A percentile compares a stretch with the other conserved stretches of the same genome.
Evolutionary conservation across 441 rosid genomes (phyloP).

Genomic region (Rhodomyrtus psidioides): DNA sequence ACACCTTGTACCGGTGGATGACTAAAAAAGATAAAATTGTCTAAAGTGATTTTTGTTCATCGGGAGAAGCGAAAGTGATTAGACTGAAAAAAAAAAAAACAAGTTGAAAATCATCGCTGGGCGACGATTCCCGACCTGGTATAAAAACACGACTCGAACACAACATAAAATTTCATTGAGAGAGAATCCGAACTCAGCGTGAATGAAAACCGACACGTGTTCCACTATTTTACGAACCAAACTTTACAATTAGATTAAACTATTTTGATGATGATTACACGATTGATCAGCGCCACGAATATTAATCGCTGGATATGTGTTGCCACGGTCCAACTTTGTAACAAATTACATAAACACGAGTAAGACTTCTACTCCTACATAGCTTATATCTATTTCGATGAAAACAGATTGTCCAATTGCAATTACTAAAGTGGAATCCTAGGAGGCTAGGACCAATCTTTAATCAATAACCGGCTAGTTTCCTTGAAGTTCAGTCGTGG

Average conservation of each 20-base stretch:
- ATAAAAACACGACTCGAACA: background rate
- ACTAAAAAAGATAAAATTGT: background rate
- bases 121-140: background rate
- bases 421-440: background rate
- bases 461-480: background rate
- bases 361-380: background rate
- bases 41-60: background rate
- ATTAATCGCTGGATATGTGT: background rate
- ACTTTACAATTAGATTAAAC: background rate
- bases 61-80: background rate
- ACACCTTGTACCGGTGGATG: background rate
- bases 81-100: background rate
- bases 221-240: background rate
- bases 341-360: background rate
- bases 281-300: background rate
- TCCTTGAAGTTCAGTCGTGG: background rate
- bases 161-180: background rate
- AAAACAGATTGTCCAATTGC: background rate
- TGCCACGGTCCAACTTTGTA: background rate
- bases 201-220: background rate
- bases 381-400: background rate
- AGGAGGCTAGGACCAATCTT: background rate
- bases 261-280: background rate
- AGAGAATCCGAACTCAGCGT: accelerated
- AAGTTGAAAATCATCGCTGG: background rate